Conservation (phyloP, 2,329 filamentous ascomycete species). For the Sclerotinia minor region DNA sequence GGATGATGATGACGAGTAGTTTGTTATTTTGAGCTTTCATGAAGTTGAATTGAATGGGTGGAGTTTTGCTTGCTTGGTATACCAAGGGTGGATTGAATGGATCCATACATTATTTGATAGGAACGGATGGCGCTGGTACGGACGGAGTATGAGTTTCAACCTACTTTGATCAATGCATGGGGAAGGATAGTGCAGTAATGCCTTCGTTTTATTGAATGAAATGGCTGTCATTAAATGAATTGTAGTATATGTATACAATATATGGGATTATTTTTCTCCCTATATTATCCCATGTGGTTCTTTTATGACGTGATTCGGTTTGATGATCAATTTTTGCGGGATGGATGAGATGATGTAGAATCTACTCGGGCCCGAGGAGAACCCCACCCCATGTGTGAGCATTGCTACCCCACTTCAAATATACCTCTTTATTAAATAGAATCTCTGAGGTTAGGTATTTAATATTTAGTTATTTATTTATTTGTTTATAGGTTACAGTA, state of each 20-base stretch:
- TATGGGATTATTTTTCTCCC: neutral
- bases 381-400: neutral
- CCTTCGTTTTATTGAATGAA: neutral
- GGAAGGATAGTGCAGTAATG: neutral
- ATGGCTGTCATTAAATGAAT: neutral
- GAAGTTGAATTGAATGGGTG: neutral
- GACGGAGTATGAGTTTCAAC: neutral
- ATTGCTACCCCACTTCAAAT: neutral
- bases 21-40: neutral
- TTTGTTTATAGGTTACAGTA: no score
- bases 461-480: neutral
- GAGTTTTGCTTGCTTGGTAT: slow-evolving; percentile 13
- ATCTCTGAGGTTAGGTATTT: neutral
- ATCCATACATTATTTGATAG: neutral
- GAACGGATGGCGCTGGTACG: neutral
- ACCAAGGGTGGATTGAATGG: neutral
- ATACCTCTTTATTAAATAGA: neutral
- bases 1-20: slow-evolving; percentile 29
- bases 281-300: neutral
- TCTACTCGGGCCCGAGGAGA: neutral
- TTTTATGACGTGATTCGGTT: neutral
- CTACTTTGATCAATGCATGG: neutral
- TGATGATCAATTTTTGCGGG: neutral
- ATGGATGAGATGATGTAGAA: neutral
- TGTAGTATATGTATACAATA: neutral